Base-by-base conservation (phyloP, 257 asterid species). In the Lithospermum erythrorhizon region DNA sequence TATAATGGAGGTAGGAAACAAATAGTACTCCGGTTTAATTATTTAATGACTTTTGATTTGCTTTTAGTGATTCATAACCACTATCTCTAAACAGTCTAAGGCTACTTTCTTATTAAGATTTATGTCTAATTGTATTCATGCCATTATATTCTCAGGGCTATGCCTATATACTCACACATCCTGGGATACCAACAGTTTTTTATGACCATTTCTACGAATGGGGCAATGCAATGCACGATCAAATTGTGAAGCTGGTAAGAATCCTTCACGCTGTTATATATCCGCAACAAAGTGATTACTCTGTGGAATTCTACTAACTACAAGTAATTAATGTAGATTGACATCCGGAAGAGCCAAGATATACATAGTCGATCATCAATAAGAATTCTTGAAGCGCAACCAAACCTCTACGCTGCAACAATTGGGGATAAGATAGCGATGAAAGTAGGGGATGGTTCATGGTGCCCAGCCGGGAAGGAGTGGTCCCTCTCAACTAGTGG, bases 401-500 rank as follows among this genome's bases (percentile, higher is more conserved):
- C 95, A 59, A 82, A 84, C 74, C 75, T 88, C 37, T 91, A 91
- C 13, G 98, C 97, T 59, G 97, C 97, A 57, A 76, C 63, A 24
- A 73, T 86, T 32, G 97, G 81, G 20, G 98, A 88, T 69, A 88
- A 80, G 55, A 52, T 78, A 64, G 76, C 87, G 56, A 75, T 89
- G 97, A 91, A 91, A 82, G 86, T 91, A 3, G 97, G 98, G 67
- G 95, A 86, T 18, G 98, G 87, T 9, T 80, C 94, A 3, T 91
- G 97, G 97, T 73, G 87, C 65, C 98, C 98, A 14, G 53, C 87
- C 3, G 98, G 86, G 52, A 80, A 70, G 61, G 97, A 88, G 70
- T 91, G 98, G 98, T 70, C 74, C 17, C 81, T 91, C 21, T 94
- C 85, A 9, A 74, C 89, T 45, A 86, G 90, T 15, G 98, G 98